Evolutionary conservation across 345 rosid species (phyloP), one percentile per base, ranked within the genome.

Genomic region (Populus davidiana): DNA sequence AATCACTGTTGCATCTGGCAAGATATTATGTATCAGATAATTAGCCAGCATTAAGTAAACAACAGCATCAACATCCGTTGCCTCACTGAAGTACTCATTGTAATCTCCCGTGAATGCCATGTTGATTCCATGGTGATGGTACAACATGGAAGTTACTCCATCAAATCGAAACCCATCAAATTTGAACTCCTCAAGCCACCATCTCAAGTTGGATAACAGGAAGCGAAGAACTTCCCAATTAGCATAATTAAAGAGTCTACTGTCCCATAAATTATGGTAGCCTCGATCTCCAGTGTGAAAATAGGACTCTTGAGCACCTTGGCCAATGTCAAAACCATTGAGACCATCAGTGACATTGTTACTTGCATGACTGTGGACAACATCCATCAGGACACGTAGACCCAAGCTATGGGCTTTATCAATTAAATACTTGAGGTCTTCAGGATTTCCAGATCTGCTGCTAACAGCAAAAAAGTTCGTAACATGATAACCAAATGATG

Each of bases 181-280:
- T 72, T 86, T 83, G 69, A 79, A 92, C 79, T 90, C 97, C 80
- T 92, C 94, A 70, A 92, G 85, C 97, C 97, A 92, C 97, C 97
- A 92, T 78, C 91, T 85, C 85, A 92, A 85, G 86, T 92, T 92
- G 29, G 97, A 92, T 65, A 92, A 84, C 59, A 92, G 91, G 82
- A 92, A 92, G 61, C 97, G 93, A 78, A 90, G 94, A 71, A 92
- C 93, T 82, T 92, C 97, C 97, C 97, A 92, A 77, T 90, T 90
- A 44, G 89, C 87, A 88, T 90, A 92, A 79, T 92, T 92, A 78
- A 92, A 92, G 76, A 92, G 86, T 77, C 92, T 87, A 78, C 94
- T 92, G 78, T 92, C 94, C 94, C 97, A 92, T 78, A 85, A 74
- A 75, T 81, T 83, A 84, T 92, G 97, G 84, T 90, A 92, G 68